A percentile compares a stretch with the other conserved stretches of the same genome.
phyloP scores from a whole-genome alignment of 2,329 filamentous ascomycete species.

The Curvularia verruculosa region DNA sequence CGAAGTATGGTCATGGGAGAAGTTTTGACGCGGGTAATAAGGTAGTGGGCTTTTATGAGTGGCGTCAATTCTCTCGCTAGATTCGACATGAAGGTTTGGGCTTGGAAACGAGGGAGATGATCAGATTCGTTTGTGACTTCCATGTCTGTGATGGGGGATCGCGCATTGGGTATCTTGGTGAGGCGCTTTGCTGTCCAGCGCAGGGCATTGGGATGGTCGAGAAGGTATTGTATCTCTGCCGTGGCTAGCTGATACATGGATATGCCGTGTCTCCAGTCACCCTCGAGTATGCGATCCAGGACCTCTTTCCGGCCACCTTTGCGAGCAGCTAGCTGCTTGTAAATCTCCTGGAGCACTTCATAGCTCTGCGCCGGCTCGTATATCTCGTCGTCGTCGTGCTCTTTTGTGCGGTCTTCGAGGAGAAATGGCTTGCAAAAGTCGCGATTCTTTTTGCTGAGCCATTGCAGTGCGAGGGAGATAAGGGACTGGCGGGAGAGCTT shows the following conservation, averaged over 20 bases:
- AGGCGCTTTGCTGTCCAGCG: constrained; percentile 63
- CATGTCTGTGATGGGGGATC: constrained; percentile 36
- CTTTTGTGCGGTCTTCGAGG: constrained; percentile 47
- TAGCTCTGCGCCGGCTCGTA: constrained; percentile 72
- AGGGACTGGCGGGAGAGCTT: constrained; percentile 75
- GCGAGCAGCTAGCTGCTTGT: constrained; percentile 48
- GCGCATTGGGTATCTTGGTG: constrained; percentile 39
- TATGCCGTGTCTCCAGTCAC: constrained; percentile 63
- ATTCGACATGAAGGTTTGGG: constrained; percentile 77
- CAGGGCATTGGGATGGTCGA: constrained; percentile 58
- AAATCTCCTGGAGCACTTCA: constrained; percentile 66
- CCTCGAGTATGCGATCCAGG: constrained; percentile 62
- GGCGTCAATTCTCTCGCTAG: constrained; percentile 77
- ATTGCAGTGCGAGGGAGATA: constrained; percentile 73
- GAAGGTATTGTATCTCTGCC: constrained; percentile 60
- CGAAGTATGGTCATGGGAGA: constrained; percentile 77
- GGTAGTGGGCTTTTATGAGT: constrained; percentile 83
- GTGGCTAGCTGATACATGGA: constrained; percentile 62
- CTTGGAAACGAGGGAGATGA: constrained; percentile 73
- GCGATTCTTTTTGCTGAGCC: constrained; percentile 73
- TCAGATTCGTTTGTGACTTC: constrained; percentile 50
- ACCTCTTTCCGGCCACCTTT: constrained; percentile 61
- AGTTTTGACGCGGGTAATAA: constrained; percentile 72
- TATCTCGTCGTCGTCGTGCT: constrained; percentile 63
- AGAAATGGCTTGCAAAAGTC: constrained; percentile 66